Percentiles rank a stretch among this genome's conserved stretches.
phyloP scores from a whole-genome alignment of 768 basidiomycete genomes.

The Russula emetica region DNA sequence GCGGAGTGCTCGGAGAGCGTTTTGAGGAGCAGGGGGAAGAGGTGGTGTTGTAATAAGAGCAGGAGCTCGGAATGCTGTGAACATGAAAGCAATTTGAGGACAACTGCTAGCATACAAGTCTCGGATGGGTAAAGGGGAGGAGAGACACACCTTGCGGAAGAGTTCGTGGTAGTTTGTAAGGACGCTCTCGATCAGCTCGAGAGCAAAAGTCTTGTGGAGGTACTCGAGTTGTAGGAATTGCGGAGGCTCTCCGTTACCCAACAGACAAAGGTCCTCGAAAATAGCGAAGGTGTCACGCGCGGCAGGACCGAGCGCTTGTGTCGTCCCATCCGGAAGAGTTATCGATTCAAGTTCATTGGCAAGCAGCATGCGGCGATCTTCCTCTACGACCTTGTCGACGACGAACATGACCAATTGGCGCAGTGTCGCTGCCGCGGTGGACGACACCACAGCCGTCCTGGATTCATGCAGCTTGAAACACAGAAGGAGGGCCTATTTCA shows the following conservation, averaged over 20 bases:
- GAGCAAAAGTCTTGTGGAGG: constrained; percentile 87
- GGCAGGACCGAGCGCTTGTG: constrained; percentile 62
- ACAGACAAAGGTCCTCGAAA: constrained; percentile 88
- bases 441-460: constrained; percentile 92
- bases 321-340: constrained; percentile 63
- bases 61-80: constrained; percentile 75
- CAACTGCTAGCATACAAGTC: neutral
- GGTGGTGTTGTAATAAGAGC: constrained; percentile 81
- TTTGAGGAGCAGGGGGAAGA: constrained; percentile 86
- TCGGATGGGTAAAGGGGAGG: neutral
- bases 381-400: constrained; percentile 86
- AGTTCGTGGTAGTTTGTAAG: constrained; percentile 86
- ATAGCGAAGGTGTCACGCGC: constrained; percentile 82
- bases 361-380: constrained; percentile 50
- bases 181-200: constrained; percentile 97
- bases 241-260: constrained; percentile 63
- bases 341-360: constrained; percentile 40
- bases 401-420: constrained; percentile 97
- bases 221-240: constrained; percentile 72
- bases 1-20: constrained; percentile 74
- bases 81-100: neutral
- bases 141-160: constrained; percentile 62
- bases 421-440: constrained; percentile 93
- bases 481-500: constrained; percentile 70
- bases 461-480: constrained; percentile 97